These are phyloP conservation scores for Diaporthe vaccinii DNA, from an alignment of 2,329 filamentous ascomycete species.

Conservation along the genomic window DNA sequence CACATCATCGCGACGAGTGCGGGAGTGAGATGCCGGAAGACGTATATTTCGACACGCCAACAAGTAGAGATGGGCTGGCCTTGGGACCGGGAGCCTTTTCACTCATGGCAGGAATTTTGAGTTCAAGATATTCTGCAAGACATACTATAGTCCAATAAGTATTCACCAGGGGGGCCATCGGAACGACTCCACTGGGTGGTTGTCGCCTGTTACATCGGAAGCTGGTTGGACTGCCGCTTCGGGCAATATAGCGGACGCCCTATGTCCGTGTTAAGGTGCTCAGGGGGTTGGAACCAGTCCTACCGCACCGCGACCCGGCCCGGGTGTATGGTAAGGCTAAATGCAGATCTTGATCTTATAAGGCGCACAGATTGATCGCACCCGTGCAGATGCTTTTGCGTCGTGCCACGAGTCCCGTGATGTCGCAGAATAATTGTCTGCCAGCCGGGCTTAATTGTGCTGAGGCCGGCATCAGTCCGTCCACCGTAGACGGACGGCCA, in stretches of 20 bases:
- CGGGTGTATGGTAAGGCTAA: constrained; percentile 31
- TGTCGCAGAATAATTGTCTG: constrained; percentile 8
- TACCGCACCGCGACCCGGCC: not conserved
- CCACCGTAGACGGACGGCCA: no score
- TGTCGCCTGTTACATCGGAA: constrained; percentile 23
- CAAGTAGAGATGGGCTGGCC: not conserved
- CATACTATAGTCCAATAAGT: not conserved
- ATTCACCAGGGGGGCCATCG: not conserved
- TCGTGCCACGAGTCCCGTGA: not conserved
- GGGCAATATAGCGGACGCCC: constrained; percentile 19
- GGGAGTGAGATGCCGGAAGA: not conserved
- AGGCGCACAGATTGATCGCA: constrained; percentile 16
- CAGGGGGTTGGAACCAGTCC: constrained; percentile 17
- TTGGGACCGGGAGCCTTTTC: not conserved
- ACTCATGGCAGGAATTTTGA: constrained; percentile 20
- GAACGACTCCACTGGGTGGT: not conserved
- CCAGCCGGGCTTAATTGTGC: not conserved
- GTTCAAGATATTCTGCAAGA: constrained; percentile 8
- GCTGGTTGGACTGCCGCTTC: constrained; percentile 1
- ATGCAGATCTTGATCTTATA: constrained; percentile 23
- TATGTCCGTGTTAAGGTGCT: constrained; percentile 27
- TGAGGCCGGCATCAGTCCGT: not conserved
- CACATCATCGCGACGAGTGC: not conserved
- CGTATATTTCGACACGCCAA: not conserved
- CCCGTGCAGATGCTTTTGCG: not conserved